phyloP scores from a whole-genome alignment of 1,284 basidiomycete species.

The Mycena citricolor region DNA sequence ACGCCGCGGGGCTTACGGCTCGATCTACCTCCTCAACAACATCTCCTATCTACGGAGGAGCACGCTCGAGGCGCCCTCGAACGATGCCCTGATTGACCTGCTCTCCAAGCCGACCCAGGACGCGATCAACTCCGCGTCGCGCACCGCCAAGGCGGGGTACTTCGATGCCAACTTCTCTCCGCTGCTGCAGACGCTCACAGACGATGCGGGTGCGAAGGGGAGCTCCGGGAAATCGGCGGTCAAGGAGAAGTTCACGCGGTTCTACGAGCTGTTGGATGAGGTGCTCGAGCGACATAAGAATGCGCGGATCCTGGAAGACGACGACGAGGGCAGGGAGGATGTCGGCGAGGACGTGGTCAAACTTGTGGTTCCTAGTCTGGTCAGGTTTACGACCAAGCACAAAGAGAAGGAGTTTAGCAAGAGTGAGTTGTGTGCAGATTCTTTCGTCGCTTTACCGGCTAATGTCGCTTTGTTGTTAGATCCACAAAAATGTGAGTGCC shows the following conservation, averaged over 20 bases:
- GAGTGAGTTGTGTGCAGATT: conserved; percentile 48
- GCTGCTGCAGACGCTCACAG: conserved; percentile 67
- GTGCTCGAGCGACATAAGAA: conserved; percentile 69
- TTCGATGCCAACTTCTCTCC: conserved; percentile 79
- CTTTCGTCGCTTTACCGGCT: conserved; percentile 5
- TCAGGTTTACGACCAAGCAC: conserved; percentile 71
- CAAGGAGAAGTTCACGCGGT: conserved; percentile 79
- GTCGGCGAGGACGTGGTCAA: conserved; percentile 72
- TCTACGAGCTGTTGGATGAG: conserved; percentile 77
- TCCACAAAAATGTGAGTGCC: conserved; percentile 72
- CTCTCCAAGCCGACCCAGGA: conserved; percentile 64
- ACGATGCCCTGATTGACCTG: conserved; percentile 44
- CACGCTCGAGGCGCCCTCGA: conserved; percentile 51
- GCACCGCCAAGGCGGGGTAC: conserved; percentile 77
- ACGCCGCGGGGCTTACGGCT: conserved; percentile 63
- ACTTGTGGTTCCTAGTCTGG: conserved; percentile 70
- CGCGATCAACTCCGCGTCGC: conserved; percentile 62
- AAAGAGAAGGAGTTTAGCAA: conserved; percentile 80
- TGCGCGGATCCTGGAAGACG: conserved; percentile 70
- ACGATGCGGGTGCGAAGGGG: conserved; percentile 61
- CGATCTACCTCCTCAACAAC: conserved; percentile 79
- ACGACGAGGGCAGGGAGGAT: conserved; percentile 52
- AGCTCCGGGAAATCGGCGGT: conserved; percentile 49
- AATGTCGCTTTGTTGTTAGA: conserved; percentile 43
- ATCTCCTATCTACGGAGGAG: conserved; percentile 63